A percentile compares a stretch with the other conserved stretches of the same genome.
phyloP scores from a whole-genome alignment of 2,329 filamentous ascomycete genomes.

The Orbilia quercus region DNA sequence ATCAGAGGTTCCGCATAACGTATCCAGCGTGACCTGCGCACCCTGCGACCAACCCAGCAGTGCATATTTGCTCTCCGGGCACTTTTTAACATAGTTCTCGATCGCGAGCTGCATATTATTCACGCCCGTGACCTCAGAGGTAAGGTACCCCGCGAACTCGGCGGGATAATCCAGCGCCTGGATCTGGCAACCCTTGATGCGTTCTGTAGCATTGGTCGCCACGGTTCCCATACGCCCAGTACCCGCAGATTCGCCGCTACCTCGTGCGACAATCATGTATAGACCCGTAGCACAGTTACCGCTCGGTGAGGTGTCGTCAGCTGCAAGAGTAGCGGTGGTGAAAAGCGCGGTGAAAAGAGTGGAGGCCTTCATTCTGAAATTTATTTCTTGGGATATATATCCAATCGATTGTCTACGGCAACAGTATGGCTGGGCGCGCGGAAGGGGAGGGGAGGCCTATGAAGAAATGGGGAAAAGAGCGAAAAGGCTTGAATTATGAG shows the following conservation, averaged over 20 bases:
- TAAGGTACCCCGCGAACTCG: background rate
- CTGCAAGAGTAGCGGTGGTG: background rate
- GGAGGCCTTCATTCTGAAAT: background rate
- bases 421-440: too few species aligned
- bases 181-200: background rate
- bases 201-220: background rate
- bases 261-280: slow-evolving; percentile 11
- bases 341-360: background rate
- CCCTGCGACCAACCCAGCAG: slow-evolving; percentile 7
- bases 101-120: background rate
- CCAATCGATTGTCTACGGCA: too few species aligned
- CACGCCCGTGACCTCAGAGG: background rate
- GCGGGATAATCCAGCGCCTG: background rate
- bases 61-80: slow-evolving; percentile 8
- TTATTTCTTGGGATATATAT: too few species aligned
- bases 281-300: background rate
- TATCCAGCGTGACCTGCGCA: slow-evolving; percentile 5
- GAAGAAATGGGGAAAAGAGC: too few species aligned
- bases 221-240: slow-evolving; percentile 7
- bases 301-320: background rate
- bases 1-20: slow-evolving; percentile 5
- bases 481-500: too few species aligned
- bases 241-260: background rate
- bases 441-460: too few species aligned
- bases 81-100: background rate